A percentile compares a stretch with the other conserved stretches of the same genome.
Evolutionary conservation across 805 yeast genomes (phyloP).

Genomic region (Candida khao-thaluensis): DNA sequence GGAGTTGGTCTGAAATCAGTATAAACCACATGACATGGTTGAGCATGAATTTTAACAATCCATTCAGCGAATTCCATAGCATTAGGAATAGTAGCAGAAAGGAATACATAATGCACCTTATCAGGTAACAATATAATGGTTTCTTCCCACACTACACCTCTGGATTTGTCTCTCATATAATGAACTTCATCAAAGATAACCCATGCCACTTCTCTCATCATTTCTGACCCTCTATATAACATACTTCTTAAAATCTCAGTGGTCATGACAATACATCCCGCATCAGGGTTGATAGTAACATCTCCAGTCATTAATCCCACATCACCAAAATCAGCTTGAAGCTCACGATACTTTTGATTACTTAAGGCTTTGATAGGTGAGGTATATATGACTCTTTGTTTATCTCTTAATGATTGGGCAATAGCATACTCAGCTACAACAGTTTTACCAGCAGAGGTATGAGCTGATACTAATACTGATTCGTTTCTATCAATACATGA

Average conservation of each 20-base stretch:
- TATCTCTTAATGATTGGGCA: slow-evolving; percentile 88
- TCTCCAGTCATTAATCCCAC: slow-evolving; percentile 99
- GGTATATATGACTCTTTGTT: slow-evolving; percentile 92
- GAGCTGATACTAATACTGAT: slow-evolving; percentile 95
- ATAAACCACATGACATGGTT: slow-evolving; percentile 98
- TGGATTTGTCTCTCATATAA: slow-evolving; percentile 92
- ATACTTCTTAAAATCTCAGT: slow-evolving; percentile 93
- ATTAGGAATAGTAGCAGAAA: slow-evolving; percentile 98
- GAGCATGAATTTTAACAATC: slow-evolving; percentile 92
- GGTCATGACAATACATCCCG: slow-evolving; percentile 95
- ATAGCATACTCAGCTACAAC: slow-evolving; percentile 97
- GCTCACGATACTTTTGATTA: slow-evolving; percentile 90
- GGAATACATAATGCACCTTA: slow-evolving; percentile 84
- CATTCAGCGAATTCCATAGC: slow-evolving; percentile 98
- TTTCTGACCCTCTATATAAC: slow-evolving; percentile 95
- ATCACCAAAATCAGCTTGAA: slow-evolving; percentile 90
- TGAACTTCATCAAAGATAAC: slow-evolving; percentile 98
- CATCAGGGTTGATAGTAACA: slow-evolving; percentile 96
- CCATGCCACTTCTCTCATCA: slow-evolving; percentile 95
- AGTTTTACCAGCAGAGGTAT: slow-evolving; percentile 95
- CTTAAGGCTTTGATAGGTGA: slow-evolving; percentile 95
- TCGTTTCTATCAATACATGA: slow-evolving; percentile 94
- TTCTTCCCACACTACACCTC: slow-evolving; percentile 99
- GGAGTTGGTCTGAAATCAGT: slow-evolving; percentile 99
- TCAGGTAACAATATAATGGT: slow-evolving; percentile 97